A percentile compares a stretch with the other conserved stretches of the same genome.
These are phyloP conservation scores for Xanthoceras sorbifolium DNA, from an alignment of 345 rosid genomes.

Conservation along the genomic window DNA sequence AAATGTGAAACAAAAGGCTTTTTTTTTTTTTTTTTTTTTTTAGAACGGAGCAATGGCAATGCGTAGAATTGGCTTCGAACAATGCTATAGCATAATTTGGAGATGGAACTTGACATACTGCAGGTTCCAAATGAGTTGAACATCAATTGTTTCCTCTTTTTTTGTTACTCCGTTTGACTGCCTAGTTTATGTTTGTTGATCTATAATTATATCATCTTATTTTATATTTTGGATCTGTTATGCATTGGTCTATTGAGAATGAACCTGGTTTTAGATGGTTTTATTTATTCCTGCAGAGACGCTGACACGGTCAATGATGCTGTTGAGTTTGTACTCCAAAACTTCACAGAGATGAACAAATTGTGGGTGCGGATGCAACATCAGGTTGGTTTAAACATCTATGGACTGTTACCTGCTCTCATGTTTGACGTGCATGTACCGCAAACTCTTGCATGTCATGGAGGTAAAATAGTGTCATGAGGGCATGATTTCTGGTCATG, in stretches of 20 bases:
- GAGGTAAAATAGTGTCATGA: conserved; percentile 70
- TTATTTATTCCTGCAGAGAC: conserved; percentile 58
- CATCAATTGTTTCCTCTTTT: not conserved
- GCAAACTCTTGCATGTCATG: conserved; percentile 61
- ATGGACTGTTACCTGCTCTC: conserved; percentile 55
- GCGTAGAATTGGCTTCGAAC: not conserved
- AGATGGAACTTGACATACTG: not conserved
- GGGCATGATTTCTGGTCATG: conserved; percentile 97
- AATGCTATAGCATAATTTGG: not conserved
- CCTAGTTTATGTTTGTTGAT: not conserved
- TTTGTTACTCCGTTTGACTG: conserved; percentile 7
- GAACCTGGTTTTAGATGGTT: conserved; percentile 20
- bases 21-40: too few relatives aligned
- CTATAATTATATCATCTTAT: not conserved
- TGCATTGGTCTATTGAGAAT: not conserved
- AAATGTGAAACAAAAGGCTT: not conserved
- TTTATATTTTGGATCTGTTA: not conserved
- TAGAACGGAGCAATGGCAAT: not conserved
- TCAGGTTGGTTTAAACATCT: conserved; percentile 89
- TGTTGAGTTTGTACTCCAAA: conserved; percentile 93
- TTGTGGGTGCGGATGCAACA: conserved; percentile 99
- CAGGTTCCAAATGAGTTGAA: not conserved
- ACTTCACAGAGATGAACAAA: conserved; percentile 99
- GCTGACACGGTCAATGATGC: conserved; percentile 91
- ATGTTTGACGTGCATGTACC: conserved; percentile 67